Base-by-base conservation (phyloP, 2,329 filamentous ascomycete species). In the Pseudogymnoascus sp. region DNA sequence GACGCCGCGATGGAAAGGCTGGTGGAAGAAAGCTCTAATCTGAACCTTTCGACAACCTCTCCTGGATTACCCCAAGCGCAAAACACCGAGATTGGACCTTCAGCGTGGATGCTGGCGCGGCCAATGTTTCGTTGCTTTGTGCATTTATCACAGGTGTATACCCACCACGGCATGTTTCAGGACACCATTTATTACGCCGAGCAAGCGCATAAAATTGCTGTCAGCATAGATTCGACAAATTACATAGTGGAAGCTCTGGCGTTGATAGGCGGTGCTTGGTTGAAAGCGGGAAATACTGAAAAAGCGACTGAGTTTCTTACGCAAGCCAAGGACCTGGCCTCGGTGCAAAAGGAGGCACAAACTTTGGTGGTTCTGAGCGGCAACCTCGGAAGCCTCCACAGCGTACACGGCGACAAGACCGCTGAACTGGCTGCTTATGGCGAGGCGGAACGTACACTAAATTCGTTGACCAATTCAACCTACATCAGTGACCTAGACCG, bases 101-200 rank as follows among this genome's bases (percentile, higher is more conserved):
- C 84, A 2, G 92, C 93, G 70, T 98, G 93, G 93, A 81, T 83
- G 5, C 79, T 96, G 19, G 86, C 95, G 6, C 84, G 85, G 28
- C 86, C 88, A 0, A 81, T 97, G 19, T 87, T 92, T 69, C 82
- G 84, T 31, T 85, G 87, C 63, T 78, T 96, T 12, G 76, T 87
- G 65, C 87, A 92, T 64, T 82, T 96, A 2, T 91, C 91, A 0
- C 82, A 83, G 3, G 79, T 96, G 1, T 96, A 93, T 69, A 86
- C 89, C 1, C 89, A 96, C 67, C 84, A 95, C 66, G 95, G 95
- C 28, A 84, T 96, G 76, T 91, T 92, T 67, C 87, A 91, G 65
- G 93, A 98, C 73, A 93, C 93, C 1, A 78, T 93, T 0, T 95
- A 93, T 72, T 96, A 96, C 68, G 88, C 89, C 1, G 89, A 97